A percentile compares a stretch with the other conserved stretches of the same genome.
Conservation (phyloP, 148 eudicot species). For the Nepenthes mirabilis region DNA sequence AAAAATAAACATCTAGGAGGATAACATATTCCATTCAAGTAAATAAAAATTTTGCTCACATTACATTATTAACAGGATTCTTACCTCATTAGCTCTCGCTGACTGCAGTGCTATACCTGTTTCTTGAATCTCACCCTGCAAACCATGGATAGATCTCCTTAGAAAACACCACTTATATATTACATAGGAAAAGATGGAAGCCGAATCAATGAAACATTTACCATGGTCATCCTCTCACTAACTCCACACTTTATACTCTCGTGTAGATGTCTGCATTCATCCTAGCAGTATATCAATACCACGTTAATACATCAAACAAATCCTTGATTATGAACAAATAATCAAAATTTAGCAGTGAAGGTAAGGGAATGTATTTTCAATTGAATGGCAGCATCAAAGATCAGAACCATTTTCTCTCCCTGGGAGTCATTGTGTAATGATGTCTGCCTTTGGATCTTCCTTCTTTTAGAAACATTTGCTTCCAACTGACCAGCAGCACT, state of each 20-base stretch:
- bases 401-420: background rate
- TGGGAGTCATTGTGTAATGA: constrained; percentile 12
- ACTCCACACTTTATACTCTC: constrained; percentile 85
- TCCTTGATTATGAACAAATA: background rate
- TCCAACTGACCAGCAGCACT: constrained; percentile 14
- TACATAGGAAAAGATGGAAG: background rate
- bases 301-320: constrained; percentile 12
- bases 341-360: background rate
- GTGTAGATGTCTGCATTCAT: constrained; percentile 78
- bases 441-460: constrained; percentile 24
- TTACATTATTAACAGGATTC: constrained; percentile 11
- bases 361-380: too few species aligned
- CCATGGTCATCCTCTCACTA: constrained; percentile 63
- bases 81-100: constrained; percentile 57
- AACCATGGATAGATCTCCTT: background rate
- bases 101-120: constrained; percentile 66
- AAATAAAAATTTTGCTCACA: background rate
- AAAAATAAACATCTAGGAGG: background rate
- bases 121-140: constrained; percentile 73
- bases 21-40: background rate
- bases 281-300: constrained; percentile 33
- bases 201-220: background rate
- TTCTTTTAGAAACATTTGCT: constrained; percentile 28
- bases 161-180: background rate
- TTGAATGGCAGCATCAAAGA: background rate